Evolutionary conservation across 805 yeast species (phyloP), one percentile per base, ranked within the genome.

Genomic region (Kodamaea kakaduensis): DNA sequence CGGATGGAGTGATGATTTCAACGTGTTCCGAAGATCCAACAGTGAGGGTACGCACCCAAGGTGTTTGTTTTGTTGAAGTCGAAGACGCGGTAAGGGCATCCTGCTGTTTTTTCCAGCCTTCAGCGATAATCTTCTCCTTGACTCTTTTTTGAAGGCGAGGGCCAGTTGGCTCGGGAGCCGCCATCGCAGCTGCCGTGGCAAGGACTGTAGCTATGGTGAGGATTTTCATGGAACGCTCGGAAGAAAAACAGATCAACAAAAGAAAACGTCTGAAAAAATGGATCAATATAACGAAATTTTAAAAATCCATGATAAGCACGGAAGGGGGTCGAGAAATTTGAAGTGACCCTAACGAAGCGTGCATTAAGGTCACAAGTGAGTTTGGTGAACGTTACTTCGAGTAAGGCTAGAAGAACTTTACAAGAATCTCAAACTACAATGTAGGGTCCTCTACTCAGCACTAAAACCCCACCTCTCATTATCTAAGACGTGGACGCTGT

Each of bases 41-140:
- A 42, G 77, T 78, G 30, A 84, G 73, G 0, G 94, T 84, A 55
- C 95, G 73, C 10, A 71, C 34, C 95, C 95, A 85, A 2, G 30
- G 23, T 4, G 17, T 14, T 17, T 31, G 23, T 20, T 10, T 33
- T 12, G 33, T 28, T 4, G 23, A 14, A 3, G 22, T 20, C 2
- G 38, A 38, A 5, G 43, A 5, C 24, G 31, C 40, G 18, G 24
- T 28, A 25, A 26, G 29, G 23, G 22, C 20, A 10, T 28, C 31
- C 29, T 34, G 17, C 21, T 21, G 15, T 31, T 56, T 48, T 36
- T 52, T 43, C 44, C 59, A 61, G 9, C 54, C 54, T 18, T 56
- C 52, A 34, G 58, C 59, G 16, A 58, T 37, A 18, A 62, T 53
- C 23, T 51, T 58, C 6, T 56, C 59, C 36, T 51, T 58, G 27